These are phyloP conservation scores for Vachellia collinsii DNA, from an alignment of 306 rosid genomes.

Conservation along the genomic window DNA sequence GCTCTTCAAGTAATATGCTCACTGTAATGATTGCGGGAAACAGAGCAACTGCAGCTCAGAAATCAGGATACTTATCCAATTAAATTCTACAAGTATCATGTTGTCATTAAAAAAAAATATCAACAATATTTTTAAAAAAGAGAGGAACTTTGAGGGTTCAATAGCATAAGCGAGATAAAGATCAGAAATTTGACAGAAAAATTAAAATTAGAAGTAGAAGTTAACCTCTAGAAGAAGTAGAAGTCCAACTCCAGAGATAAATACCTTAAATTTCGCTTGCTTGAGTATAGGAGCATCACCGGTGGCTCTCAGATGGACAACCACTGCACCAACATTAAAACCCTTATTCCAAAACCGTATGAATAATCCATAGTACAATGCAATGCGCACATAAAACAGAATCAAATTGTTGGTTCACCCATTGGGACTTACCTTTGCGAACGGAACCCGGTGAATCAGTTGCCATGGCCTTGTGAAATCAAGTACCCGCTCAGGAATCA, in stretches of 20 bases:
- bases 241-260: background rate
- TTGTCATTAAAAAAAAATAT: background rate
- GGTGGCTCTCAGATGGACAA: constrained; percentile 95
- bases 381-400: background rate
- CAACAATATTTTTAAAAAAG: background rate
- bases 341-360: constrained; percentile 6
- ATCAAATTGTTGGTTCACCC: constrained; percentile 8
- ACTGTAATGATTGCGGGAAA: background rate
- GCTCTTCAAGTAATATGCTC: background rate
- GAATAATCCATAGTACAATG: constrained; percentile 7
- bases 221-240: constrained; percentile 1
- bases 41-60: background rate
- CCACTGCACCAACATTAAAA: constrained; percentile 59
- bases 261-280: constrained; percentile 92
- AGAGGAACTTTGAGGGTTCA: background rate
- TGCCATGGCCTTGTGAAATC: constrained; percentile 48
- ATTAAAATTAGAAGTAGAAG: background rate
- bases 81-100: background rate
- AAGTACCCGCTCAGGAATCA: background rate
- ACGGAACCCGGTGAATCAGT: constrained; percentile 65
- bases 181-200: constrained; percentile 21
- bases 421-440: constrained; percentile 60
- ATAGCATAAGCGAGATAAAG: background rate
- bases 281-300: constrained; percentile 97
- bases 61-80: background rate